A percentile compares a stretch with the other conserved stretches of the same genome.
Evolutionary conservation across 1,284 basidiomycete species (phyloP).

Genomic region (Boletus sp.): DNA sequence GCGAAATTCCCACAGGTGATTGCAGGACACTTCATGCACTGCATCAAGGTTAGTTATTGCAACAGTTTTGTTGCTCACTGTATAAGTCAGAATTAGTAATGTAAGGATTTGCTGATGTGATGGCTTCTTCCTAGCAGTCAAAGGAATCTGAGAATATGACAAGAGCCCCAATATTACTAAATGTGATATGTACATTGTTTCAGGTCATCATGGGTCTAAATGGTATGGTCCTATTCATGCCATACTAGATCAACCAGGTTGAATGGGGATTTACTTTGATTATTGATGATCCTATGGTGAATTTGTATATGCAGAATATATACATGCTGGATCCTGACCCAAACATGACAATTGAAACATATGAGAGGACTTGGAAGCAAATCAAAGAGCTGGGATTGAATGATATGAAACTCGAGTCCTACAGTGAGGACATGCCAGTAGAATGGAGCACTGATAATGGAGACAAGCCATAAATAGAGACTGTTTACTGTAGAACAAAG

Average conservation of each 20-base stretch:
- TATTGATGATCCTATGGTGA: conserved; percentile 94
- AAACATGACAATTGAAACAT: conserved; percentile 84
- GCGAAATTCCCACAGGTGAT: no score
- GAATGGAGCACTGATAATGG: conserved; percentile 10
- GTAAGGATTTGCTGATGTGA: no score
- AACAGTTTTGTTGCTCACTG: no score
- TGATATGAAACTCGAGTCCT: conserved; percentile 93
- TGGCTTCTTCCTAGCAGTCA: no score
- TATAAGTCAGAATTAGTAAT: no score
- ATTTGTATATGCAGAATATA: conserved; percentile 95
- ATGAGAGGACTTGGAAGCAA: conserved; percentile 87
- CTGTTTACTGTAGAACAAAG: not conserved
- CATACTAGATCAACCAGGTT: conserved; percentile 70
- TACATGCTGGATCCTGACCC: conserved; percentile 94
- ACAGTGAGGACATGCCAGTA: conserved; percentile 46
- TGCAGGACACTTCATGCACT: no score
- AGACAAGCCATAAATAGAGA: conserved; percentile 9
- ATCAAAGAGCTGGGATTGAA: conserved; percentile 97
- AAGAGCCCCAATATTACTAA: no score
- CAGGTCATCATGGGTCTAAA: no score
- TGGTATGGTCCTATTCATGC: conserved; percentile 10
- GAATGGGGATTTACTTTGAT: conserved; percentile 87
- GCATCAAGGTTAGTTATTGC: no score
- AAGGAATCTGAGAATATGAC: no score
- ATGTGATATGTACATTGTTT: no score